These are phyloP conservation scores for Yamadazyma dendronema DNA, from an alignment of 1,139 yeast species.

Conservation along the genomic window DNA sequence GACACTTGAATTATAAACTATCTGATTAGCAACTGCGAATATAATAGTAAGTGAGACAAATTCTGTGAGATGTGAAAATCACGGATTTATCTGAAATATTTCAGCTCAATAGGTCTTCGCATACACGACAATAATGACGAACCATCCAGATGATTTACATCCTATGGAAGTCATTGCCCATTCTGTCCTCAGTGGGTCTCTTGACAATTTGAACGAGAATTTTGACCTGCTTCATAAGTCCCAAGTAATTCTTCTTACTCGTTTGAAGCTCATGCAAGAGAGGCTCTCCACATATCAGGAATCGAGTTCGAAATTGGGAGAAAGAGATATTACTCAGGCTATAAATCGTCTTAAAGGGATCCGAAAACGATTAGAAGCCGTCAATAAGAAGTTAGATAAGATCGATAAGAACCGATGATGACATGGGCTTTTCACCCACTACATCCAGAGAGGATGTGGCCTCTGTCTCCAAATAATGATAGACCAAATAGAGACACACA, in stretches of 20 bases:
- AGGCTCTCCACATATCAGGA: constrained; percentile 22
- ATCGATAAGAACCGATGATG: constrained; percentile 2
- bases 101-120: too few relatives aligned
- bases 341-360: constrained; percentile 32
- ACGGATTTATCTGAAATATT: too few relatives aligned
- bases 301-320: constrained; percentile 10
- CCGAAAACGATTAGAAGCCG: constrained; percentile 30
- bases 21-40: too few relatives aligned
- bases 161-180: constrained; percentile 41
- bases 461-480: too few relatives aligned
- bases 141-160: constrained; percentile 10
- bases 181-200: constrained; percentile 49
- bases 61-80: too few relatives aligned
- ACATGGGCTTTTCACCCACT: not conserved
- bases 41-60: too few relatives aligned
- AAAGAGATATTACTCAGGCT: constrained; percentile 25
- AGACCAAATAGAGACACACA: too few relatives aligned
- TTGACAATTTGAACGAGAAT: constrained; percentile 51
- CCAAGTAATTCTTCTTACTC: constrained; percentile 51
- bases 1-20: not conserved
- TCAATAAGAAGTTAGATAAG: constrained; percentile 27
- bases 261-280: constrained; percentile 44
- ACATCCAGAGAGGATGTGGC: too few relatives aligned
- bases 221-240: constrained; percentile 56
- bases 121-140: not conserved